A percentile compares a stretch with the other conserved stretches of the same genome.
These are phyloP conservation scores for Podaxis sp. DNA, from an alignment of 768 basidiomycete species.

Conservation along the genomic window DNA sequence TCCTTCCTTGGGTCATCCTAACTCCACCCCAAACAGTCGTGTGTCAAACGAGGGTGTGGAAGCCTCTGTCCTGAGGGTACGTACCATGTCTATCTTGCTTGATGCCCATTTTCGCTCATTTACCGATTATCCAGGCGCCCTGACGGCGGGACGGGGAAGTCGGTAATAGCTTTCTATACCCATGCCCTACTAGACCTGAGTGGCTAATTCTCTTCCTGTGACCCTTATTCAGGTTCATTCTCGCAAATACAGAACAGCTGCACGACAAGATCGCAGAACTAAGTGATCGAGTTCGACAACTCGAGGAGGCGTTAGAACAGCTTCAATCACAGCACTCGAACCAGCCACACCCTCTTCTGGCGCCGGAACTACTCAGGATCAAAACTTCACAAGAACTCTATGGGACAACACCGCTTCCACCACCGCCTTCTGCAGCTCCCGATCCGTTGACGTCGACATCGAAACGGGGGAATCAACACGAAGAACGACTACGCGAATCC, in stretches of 20 bases:
- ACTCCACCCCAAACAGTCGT: constrained; percentile 36
- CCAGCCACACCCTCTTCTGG: constrained; percentile 51
- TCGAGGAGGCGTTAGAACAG: constrained; percentile 53
- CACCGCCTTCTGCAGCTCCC: constrained; percentile 2
- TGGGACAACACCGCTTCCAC: constrained; percentile 19
- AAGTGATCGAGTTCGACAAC: constrained; percentile 57
- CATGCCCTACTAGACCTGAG: neutral
- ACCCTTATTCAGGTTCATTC: constrained; percentile 47
- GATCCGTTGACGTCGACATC: constrained; percentile 1
- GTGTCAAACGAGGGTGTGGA: constrained; percentile 61
- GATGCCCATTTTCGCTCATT: neutral
- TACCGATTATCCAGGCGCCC: constrained; percentile 35
- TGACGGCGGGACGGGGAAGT: constrained; percentile 61
- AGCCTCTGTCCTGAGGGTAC: constrained; percentile 58
- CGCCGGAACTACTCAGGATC: constrained; percentile 54
- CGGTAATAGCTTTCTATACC: constrained; percentile 30
- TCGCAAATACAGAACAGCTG: constrained; percentile 62
- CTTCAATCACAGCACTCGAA: constrained; percentile 36
- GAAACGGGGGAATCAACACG: neutral
- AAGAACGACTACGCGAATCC: constrained; percentile 14
- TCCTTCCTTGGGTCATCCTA: constrained; percentile 12
- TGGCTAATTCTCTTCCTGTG: constrained; percentile 8
- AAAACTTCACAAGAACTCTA: constrained; percentile 69
- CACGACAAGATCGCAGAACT: constrained; percentile 61
- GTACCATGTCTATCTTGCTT: constrained; percentile 9